Base-by-base conservation (phyloP, 305 asterid genomes). In the Fraxinus velutina region DNA sequence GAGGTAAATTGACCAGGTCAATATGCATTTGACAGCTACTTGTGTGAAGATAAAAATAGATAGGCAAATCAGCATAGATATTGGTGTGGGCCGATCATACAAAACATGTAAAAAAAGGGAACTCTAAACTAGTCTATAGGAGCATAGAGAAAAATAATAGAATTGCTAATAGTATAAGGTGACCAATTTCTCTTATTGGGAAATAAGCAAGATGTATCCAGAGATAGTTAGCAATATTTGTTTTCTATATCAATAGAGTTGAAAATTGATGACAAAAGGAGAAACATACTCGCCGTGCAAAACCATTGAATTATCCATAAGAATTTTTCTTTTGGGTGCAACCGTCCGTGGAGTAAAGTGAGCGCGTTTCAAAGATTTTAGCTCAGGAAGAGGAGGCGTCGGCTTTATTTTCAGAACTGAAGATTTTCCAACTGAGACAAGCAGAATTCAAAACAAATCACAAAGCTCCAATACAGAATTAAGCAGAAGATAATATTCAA, bases 351-450 rank as follows among this genome's bases (percentile, higher is more conserved):
- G 74, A 66, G 74, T 29, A 29, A 29, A 24, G 33, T 27, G 37
- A 66, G 74, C 21, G 1, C 74, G 74, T 66, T 66, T 66, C 74
- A 66, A 27, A 24, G 74, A 66, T 66, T 27, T 66, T 27, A 27
- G 36, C 74, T 66, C 74, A 29, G 34, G 37, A 66, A 29, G 36
- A 66, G 37, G 36, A 66, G 74, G 74, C 2, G 37, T 66, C 33
- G 74, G 74, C 74, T 66, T 66, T 13, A 66, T 24, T 29, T 66
- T 66, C 74, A 66, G 37, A 66, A 29, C 37, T 12, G 74, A 66
- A 29, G 74, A 66, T 66, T 29, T 66, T 66, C 74, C 74, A 66
- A 66, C 74, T 66, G 37, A 66, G 74, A 66, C 37, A 66, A 66
- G 34, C 17, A 66, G 19, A 66, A 66, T 66, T 27, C 37, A 37